phyloP scores from a whole-genome alignment of 345 rosid genomes.

The Ceriops tagal region DNA sequence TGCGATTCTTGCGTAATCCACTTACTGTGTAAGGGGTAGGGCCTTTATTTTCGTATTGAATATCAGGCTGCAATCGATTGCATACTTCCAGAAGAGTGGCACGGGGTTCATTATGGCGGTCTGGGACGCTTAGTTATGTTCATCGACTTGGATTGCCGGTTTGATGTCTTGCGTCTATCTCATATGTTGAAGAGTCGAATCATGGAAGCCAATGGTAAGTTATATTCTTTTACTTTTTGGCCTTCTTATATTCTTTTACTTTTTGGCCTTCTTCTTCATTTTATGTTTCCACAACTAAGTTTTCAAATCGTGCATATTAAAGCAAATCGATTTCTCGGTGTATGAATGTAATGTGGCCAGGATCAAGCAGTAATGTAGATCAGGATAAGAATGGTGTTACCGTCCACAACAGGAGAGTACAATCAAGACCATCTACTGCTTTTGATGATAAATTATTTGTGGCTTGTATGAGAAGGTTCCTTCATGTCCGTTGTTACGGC shows the following conservation, averaged over 20 bases:
- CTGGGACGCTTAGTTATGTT: conserved; percentile 49
- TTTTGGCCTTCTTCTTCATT: neutral
- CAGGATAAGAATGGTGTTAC: conserved; percentile 10
- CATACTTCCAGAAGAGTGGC: conserved; percentile 67
- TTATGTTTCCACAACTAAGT: neutral
- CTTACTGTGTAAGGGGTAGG: too few species aligned
- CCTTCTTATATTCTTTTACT: neutral
- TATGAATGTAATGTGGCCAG: too few species aligned
- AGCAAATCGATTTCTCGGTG: too few species aligned
- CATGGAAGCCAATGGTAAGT: conserved; percentile 29
- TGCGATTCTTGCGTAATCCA: too few species aligned
- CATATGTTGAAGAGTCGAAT: conserved; percentile 59
- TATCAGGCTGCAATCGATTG: conserved; percentile 48
- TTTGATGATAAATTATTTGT: conserved; percentile 48
- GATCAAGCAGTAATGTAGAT: conserved; percentile 16
- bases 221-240: neutral
- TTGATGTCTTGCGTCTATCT: conserved; percentile 56
- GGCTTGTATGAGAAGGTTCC: conserved; percentile 58
- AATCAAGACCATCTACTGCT: conserved; percentile 10
- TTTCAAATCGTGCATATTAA: neutral
- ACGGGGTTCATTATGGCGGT: conserved; percentile 66
- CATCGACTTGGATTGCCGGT: conserved; percentile 75
- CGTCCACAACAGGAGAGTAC: neutral
- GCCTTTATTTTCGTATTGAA: too few species aligned
- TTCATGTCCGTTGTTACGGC: conserved; percentile 62